Evolutionary conservation across 2,329 filamentous ascomycete species (phyloP).

Genomic region (Colletotrichum eleusines): DNA sequence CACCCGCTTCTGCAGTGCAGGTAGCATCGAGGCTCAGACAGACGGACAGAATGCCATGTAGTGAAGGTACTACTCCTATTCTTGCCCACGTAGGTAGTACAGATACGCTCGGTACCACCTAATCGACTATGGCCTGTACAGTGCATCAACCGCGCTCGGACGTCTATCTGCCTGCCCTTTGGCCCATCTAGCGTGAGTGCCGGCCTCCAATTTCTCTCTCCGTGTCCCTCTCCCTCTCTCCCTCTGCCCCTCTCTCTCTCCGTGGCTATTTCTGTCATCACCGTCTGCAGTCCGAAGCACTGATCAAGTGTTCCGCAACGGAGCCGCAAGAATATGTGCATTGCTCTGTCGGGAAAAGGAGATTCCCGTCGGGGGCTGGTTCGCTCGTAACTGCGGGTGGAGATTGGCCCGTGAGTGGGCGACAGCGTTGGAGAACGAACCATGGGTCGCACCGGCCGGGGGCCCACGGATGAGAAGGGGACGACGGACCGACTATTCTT

Average conservation of each 20-base stretch:
- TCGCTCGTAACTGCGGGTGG: constrained; percentile 33
- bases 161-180: constrained; percentile 3
- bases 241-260: background rate
- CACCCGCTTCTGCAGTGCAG: background rate
- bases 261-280: constrained; percentile 22
- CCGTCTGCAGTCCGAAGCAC: background rate
- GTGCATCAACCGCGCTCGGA: constrained; percentile 26
- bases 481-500: too few species aligned
- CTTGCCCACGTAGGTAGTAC: too few species aligned
- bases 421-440: constrained; percentile 37
- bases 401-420: background rate
- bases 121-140: background rate
- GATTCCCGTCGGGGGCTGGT: background rate
- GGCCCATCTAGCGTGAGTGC: background rate
- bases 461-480: background rate
- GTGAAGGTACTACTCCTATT: too few species aligned
- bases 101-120: too few species aligned
- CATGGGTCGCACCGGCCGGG: constrained; percentile 20
- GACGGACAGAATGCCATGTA: background rate
- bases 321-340: constrained; percentile 26
- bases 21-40: too few species aligned
- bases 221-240: too few species aligned
- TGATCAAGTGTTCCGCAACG: constrained; percentile 3
- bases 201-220: too few species aligned
- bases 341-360: background rate